These are phyloP conservation scores for Ogataea pini DNA, from an alignment of 805 yeast species.

Conservation along the genomic window DNA sequence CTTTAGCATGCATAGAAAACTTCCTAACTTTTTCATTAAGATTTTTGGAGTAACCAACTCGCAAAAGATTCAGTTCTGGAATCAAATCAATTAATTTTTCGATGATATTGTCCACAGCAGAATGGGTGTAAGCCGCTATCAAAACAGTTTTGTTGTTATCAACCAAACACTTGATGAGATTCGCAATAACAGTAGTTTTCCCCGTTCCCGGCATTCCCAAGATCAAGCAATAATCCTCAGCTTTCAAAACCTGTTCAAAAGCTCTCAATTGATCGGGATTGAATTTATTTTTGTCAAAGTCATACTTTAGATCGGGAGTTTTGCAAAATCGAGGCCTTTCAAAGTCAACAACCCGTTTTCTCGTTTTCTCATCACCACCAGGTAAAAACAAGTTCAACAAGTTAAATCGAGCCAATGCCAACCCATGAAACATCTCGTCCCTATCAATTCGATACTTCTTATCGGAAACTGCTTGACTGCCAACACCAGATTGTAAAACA, in stretches of 20 bases:
- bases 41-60: slow-evolving; percentile 63
- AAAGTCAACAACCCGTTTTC: slow-evolving; percentile 57
- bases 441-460: slow-evolving; percentile 68
- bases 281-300: slow-evolving; percentile 35
- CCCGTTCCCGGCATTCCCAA: slow-evolving; percentile 99
- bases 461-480: slow-evolving; percentile 11
- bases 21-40: slow-evolving; percentile 63
- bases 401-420: slow-evolving; percentile 77
- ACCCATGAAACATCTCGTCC: slow-evolving; percentile 73
- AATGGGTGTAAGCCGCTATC: slow-evolving; percentile 85
- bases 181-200: slow-evolving; percentile 86
- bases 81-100: slow-evolving; percentile 56
- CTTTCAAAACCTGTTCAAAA: slow-evolving; percentile 58
- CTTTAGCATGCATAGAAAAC: slow-evolving; percentile 49
- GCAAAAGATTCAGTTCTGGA: slow-evolving; percentile 49
- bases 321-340: slow-evolving; percentile 44
- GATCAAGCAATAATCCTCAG: slow-evolving; percentile 76
- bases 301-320: slow-evolving; percentile 26
- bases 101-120: slow-evolving; percentile 93
- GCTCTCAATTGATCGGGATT: slow-evolving; percentile 77
- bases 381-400: slow-evolving; percentile 64
- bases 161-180: slow-evolving; percentile 63
- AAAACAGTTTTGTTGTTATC: slow-evolving; percentile 65
- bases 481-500: slow-evolving; percentile 36
- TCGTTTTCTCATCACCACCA: slow-evolving; percentile 42